Evolutionary conservation across 352 stramenopile species (phyloP).

Genomic region (Globisporangium orthogonon): DNA sequence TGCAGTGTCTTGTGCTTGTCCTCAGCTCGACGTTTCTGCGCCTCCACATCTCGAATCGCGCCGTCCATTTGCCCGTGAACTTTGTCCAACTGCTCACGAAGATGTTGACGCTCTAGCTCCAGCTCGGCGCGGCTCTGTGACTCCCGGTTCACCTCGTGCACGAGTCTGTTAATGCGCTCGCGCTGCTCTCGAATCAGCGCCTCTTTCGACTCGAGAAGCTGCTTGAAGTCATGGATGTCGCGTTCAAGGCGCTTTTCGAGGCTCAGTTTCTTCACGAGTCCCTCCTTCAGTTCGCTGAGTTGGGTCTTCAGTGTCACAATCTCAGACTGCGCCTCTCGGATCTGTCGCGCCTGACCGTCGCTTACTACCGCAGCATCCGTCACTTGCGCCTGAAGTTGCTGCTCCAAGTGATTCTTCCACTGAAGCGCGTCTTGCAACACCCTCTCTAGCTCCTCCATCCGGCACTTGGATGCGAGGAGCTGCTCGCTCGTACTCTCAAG

Average conservation of each 20-base stretch:
- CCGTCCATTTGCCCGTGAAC: conserved; percentile 31
- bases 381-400: conserved; percentile 17
- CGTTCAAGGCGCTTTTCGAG: conserved; percentile 38
- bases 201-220: conserved; percentile 25
- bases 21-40: conserved; percentile 28
- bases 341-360: conserved; percentile 6
- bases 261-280: conserved; percentile 20
- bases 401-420: conserved; percentile 46
- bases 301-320: conserved; percentile 27
- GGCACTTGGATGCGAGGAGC: conserved; percentile 28
- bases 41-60: conserved; percentile 26
- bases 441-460: conserved; percentile 60
- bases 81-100: conserved; percentile 36
- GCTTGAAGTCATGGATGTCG: conserved; percentile 28
- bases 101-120: conserved; percentile 37
- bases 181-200: conserved; percentile 36
- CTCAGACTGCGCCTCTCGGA: conserved; percentile 20
- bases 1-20: conserved; percentile 23
- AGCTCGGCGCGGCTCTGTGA: conserved; percentile 36
- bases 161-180: conserved; percentile 45
- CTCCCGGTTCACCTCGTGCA: conserved; percentile 43
- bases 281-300: conserved; percentile 38
- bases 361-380: conserved; percentile 2
- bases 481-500: conserved; percentile 41
- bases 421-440: conserved; percentile 46